Evolutionary conservation across 768 basidiomycete species (phyloP).

Genomic region (Tubosaeta brunneosetosa): DNA sequence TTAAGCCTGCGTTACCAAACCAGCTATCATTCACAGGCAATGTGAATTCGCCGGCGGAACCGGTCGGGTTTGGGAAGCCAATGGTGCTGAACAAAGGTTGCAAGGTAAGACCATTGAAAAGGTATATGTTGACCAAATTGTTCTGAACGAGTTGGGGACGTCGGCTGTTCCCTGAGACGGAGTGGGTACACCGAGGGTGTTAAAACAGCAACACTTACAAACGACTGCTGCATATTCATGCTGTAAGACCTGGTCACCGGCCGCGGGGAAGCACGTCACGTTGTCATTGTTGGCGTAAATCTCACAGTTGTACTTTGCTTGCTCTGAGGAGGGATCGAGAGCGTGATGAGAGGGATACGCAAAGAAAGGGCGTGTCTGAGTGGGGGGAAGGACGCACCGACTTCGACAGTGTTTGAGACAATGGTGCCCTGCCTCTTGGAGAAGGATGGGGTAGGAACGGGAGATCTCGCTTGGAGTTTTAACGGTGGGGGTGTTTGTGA

Average conservation of each 20-base stretch:
- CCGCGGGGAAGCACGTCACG: constrained; percentile 71
- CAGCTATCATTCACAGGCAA: constrained; percentile 69
- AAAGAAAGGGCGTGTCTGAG: constrained; percentile 5
- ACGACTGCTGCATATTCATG: constrained; percentile 72
- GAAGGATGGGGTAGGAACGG: constrained; percentile 8
- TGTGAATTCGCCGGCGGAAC: constrained; percentile 48
- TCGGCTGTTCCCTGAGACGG: constrained; percentile 63
- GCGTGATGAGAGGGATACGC: constrained; percentile 6
- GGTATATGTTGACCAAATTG: constrained; percentile 67
- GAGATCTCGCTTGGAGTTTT: constrained; percentile 16
- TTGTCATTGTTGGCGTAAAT: constrained; percentile 61
- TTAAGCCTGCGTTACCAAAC: constrained; percentile 54
- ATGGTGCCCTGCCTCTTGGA: constrained; percentile 21
- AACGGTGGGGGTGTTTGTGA: constrained; percentile 35
- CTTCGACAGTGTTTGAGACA: constrained; percentile 22
- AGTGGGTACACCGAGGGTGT: constrained; percentile 10
- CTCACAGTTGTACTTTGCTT: constrained; percentile 49
- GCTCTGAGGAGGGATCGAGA: constrained; percentile 16
- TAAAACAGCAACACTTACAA: constrained; percentile 51
- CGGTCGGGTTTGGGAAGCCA: constrained; percentile 50
- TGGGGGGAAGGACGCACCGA: constrained; percentile 23
- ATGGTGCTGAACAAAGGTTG: constrained; percentile 40
- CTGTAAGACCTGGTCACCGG: constrained; percentile 57
- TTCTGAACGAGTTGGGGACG: constrained; percentile 61
- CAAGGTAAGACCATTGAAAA: constrained; percentile 68